A percentile compares a stretch with the other conserved stretches of the same genome.
These are phyloP conservation scores for Paramecium octaurelia DNA, from an alignment of 73 alveolate genomes.

Conservation along the genomic window DNA sequence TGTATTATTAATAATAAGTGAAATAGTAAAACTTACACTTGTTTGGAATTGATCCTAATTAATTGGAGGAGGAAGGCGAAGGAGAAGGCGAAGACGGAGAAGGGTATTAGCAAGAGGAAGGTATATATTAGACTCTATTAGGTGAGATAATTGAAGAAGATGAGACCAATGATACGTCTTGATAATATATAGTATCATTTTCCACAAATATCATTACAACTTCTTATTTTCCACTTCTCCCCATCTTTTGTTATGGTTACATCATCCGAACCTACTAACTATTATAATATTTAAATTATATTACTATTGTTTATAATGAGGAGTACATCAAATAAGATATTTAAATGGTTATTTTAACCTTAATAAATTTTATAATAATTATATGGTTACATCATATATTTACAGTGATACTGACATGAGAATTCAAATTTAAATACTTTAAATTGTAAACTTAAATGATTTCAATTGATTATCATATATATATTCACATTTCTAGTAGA, in stretches of 20 bases:
- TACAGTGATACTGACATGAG: no score
- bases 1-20: not conserved
- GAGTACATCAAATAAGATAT: no score
- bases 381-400: no score
- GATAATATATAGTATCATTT: constrained; percentile 12
- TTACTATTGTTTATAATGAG: no score
- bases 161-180: constrained; percentile 54
- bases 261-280: no score
- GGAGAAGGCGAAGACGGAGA: constrained; percentile 50
- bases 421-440: not conserved
- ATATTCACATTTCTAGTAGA: not conserved
- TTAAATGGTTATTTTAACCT: no score
- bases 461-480: not conserved
- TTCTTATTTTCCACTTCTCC: not conserved
- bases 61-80: constrained; percentile 21
- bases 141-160: constrained; percentile 54
- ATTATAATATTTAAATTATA: no score
- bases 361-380: no score
- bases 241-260: no score
- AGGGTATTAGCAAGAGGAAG: constrained; percentile 40
- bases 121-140: not conserved
- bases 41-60: constrained; percentile 47
- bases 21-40: constrained; percentile 30
- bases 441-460: not conserved
- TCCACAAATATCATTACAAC: not conserved